Evolutionary conservation across 2,329 filamentous ascomycete genomes (phyloP).

Genomic region (Botrytis squamosa): DNA sequence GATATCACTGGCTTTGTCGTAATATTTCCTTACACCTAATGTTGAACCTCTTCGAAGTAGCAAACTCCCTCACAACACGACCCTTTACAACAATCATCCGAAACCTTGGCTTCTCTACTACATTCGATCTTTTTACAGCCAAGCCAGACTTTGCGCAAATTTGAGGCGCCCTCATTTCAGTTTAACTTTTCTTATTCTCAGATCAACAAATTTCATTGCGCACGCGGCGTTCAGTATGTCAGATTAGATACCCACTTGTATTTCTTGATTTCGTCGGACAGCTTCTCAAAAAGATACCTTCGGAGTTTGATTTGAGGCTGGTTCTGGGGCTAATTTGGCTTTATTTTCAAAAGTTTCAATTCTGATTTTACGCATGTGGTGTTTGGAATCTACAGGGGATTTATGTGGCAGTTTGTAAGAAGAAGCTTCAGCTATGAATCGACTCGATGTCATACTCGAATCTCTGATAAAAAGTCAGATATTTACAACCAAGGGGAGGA

Average conservation of each 20-base stretch:
- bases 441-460: background rate
- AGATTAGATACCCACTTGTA: background rate
- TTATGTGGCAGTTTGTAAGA: background rate
- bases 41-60: background rate
- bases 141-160: background rate
- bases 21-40: too few species aligned
- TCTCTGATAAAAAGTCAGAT: background rate
- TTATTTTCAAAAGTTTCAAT: background rate
- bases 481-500: background rate
- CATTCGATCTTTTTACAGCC: background rate
- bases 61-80: background rate
- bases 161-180: background rate
- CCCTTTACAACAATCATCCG: background rate
- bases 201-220: background rate
- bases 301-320: background rate
- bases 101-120: too few species aligned
- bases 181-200: background rate
- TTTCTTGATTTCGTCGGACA: background rate
- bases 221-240: background rate
- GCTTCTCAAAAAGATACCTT: background rate
- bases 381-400: constrained; percentile 19
- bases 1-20: background rate
- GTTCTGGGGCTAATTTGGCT: background rate
- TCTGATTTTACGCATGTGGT: constrained; percentile 28
- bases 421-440: background rate